Conservation (phyloP, 2,329 filamentous ascomycete species). For the Hymenoscyphus repandus region DNA sequence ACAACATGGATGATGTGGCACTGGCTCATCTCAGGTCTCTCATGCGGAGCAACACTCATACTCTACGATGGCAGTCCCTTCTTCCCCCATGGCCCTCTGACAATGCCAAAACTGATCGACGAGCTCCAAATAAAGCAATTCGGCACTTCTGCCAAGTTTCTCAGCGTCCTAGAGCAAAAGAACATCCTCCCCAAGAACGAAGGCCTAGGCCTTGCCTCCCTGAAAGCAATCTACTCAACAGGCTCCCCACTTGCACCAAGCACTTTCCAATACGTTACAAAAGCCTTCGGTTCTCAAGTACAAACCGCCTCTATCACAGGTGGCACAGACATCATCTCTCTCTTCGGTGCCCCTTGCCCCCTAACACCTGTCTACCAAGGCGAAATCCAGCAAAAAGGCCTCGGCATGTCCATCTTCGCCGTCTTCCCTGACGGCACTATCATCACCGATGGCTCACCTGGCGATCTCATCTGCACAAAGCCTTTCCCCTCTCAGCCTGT, state of each 20-base stretch:
- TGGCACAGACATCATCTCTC: conserved; percentile 92
- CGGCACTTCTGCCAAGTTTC: conserved; percentile 89
- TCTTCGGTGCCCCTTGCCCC: conserved; percentile 83
- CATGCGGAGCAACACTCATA: conserved; percentile 75
- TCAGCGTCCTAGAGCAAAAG: conserved; percentile 83
- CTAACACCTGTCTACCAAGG: conserved; percentile 67
- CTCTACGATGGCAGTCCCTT: conserved; percentile 94
- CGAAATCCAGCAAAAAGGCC: conserved; percentile 71
- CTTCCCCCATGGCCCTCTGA: conserved; percentile 69
- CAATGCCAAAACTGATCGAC: conserved; percentile 77
- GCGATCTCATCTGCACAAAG: conserved; percentile 80
- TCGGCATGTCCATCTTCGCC: conserved; percentile 71
- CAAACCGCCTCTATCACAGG: conserved; percentile 93
- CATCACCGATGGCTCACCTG: conserved; percentile 57
- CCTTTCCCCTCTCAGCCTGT: conserved; percentile 91
- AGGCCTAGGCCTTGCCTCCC: conserved; percentile 51
- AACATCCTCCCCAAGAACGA: conserved; percentile 51
- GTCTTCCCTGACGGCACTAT: conserved; percentile 44
- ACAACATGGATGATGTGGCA: conserved; percentile 99
- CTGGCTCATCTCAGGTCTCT: conserved; percentile 84
- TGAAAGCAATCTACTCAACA: conserved; percentile 89
- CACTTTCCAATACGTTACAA: conserved; percentile 87
- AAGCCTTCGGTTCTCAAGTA: conserved; percentile 70
- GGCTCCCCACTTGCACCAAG: conserved; percentile 88
- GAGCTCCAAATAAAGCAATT: conserved; percentile 84